Evolutionary conservation across 2,329 filamentous ascomycete species (phyloP), one percentile per base, ranked within the genome.

Genomic region (Ceratocystis alfenasii): DNA sequence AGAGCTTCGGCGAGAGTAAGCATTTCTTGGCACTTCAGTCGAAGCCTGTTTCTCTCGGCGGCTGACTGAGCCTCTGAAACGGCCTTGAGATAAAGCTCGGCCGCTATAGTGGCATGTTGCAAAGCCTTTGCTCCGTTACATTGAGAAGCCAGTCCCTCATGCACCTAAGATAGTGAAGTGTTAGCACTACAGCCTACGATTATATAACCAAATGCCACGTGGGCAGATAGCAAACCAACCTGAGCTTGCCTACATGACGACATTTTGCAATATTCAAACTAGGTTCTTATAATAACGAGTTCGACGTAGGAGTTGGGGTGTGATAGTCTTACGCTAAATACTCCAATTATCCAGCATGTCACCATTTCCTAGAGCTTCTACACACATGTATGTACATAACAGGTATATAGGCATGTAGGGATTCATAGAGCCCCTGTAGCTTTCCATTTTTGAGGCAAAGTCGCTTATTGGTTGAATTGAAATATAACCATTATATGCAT

Each of bases 11-110:
- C 92, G 68, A 81, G 78, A 3, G 79, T 81, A 68, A 96, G 81
- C 62, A 95, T 78, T 63, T 86, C 81, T 70, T 85, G 81, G 74
- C 87, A 89, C 76, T 87, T 88, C 61, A 79, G 75, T 69, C 85
- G 83, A 62, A 95, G 76, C n/a, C 83, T 81, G 53, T 78, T 76
- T 70, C 84, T 89, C 66, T 95, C 87, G 3, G 76, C 74, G n/a
- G 83, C 76, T 63, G 76, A 79, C n/a, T 78, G 75, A 5, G 86
- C 81, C 67, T 88, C 78, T 67, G 79, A 80, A 64, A 89, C 78
- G 1, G 89, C 89, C 71, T 84, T 83, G 85, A 96, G 89, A 70
- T 94, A 92, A 63, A 88, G 78, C 73, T 96, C 90, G 25, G 86
- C 88, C 3, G 88, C 89, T 69, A 81, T 78, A 72, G 96, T 90